These are phyloP conservation scores for Colletotrichum incanum DNA, from an alignment of 2,329 filamentous ascomycete species.

Conservation along the genomic window DNA sequence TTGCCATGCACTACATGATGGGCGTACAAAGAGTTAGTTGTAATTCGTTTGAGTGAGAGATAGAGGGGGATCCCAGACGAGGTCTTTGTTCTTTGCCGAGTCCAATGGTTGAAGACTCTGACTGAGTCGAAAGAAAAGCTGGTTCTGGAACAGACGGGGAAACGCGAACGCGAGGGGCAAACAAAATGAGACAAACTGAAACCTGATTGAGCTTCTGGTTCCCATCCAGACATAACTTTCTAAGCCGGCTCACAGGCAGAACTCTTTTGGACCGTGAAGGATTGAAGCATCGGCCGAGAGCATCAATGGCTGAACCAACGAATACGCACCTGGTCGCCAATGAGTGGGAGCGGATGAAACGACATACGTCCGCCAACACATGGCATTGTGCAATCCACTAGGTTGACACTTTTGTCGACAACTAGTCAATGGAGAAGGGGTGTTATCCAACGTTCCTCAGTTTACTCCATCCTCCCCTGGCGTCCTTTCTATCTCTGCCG, in stretches of 20 bases:
- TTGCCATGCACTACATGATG: neutral
- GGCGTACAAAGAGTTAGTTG: neutral
- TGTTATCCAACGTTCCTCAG: no score
- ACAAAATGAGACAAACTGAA: neutral
- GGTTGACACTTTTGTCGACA: neutral
- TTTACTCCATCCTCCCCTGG: no score
- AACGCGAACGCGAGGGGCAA: neutral
- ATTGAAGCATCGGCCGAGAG: neutral
- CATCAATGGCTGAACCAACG: neutral
- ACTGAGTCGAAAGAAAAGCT: neutral
- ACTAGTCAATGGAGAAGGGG: neutral
- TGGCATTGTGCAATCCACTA: neutral
- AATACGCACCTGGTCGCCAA: neutral
- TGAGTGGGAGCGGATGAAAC: neutral
- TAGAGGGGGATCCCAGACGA: neutral
- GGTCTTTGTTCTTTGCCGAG: neutral
- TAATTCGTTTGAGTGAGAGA: neutral
- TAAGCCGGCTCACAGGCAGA: neutral
- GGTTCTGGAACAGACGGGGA: neutral
- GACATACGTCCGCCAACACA: neutral
- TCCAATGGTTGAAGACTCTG: neutral
- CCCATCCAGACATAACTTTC: neutral
- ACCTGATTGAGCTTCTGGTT: neutral
- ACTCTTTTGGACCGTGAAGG: neutral
- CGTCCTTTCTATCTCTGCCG: neutral